A percentile compares a stretch with the other conserved stretches of the same genome.
Conservation (phyloP, 1,139 yeast genomes). For the Scheffersomyces cryptocercus region DNA sequence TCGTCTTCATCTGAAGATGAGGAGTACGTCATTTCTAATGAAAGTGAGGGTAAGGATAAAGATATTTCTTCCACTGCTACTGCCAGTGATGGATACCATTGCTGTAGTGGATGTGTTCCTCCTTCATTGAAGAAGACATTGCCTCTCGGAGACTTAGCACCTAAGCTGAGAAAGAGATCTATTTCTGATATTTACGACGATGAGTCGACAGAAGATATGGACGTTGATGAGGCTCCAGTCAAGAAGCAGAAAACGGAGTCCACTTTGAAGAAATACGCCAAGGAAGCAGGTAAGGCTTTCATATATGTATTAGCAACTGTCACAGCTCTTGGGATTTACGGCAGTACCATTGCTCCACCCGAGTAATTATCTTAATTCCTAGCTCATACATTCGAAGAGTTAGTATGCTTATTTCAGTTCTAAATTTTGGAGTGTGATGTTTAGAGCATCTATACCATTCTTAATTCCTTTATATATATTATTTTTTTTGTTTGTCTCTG, state of each 20-base stretch:
- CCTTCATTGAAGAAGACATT: not conserved
- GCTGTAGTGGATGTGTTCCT: not conserved
- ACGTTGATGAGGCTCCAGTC: conserved; percentile 3
- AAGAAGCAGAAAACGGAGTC: conserved; percentile 4
- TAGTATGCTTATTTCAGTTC: too few relatives aligned
- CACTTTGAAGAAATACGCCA: conserved; percentile 21
- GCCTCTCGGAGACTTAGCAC: not conserved
- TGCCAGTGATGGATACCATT: not conserved
- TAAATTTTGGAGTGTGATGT: too few relatives aligned
- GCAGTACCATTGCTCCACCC: conserved; percentile 16
- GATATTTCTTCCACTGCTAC: too few relatives aligned
- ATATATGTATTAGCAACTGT: conserved; percentile 37
- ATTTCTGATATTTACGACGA: not conserved
- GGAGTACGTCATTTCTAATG: too few relatives aligned
- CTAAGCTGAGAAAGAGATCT: not conserved
- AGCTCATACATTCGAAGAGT: too few relatives aligned
- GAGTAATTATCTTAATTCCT: not conserved
- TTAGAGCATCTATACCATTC: too few relatives aligned
- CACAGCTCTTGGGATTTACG: conserved; percentile 42
- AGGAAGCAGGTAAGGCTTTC: conserved; percentile 38
- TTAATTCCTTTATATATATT: too few relatives aligned
- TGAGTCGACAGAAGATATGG: conserved; percentile 3
- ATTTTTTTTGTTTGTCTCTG: too few relatives aligned
- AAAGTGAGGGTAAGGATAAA: too few relatives aligned
- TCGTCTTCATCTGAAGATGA: too few relatives aligned